A percentile compares a stretch with the other conserved stretches of the same genome.
Evolutionary conservation across 2,329 filamentous ascomycete genomes (phyloP).

Genomic region (Cladobotryum mycophilum): DNA sequence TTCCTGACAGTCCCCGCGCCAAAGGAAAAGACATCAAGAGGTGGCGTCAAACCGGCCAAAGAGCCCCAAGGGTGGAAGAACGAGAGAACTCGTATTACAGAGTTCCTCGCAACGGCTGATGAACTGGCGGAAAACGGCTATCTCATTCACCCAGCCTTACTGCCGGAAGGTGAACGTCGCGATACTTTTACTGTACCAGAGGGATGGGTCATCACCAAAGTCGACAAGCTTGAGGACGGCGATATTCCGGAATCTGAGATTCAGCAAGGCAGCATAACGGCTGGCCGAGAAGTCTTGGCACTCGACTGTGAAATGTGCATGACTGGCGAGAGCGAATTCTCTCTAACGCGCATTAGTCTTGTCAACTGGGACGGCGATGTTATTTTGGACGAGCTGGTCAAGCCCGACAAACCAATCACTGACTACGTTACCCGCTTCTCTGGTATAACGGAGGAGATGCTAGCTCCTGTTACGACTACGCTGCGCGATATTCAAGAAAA

Average conservation of each 20-base stretch:
- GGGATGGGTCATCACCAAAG: slow-evolving; percentile 78
- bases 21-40: slow-evolving; percentile 56
- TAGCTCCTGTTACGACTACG: slow-evolving; percentile 76
- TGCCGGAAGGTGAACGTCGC: slow-evolving; percentile 51
- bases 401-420: slow-evolving; percentile 78
- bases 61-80: slow-evolving; percentile 64
- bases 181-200: slow-evolving; percentile 49
- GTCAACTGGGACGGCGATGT: slow-evolving; percentile 78
- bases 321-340: slow-evolving; percentile 71
- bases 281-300: slow-evolving; percentile 70
- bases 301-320: slow-evolving; percentile 98
- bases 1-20: slow-evolving; percentile 72
- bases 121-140: slow-evolving; percentile 82
- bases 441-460: slow-evolving; percentile 82
- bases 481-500: slow-evolving; percentile 75
- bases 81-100: slow-evolving; percentile 72
- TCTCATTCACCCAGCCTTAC: slow-evolving; percentile 71
- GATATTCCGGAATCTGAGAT: slow-evolving; percentile 63
- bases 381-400: slow-evolving; percentile 85
- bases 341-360: slow-evolving; percentile 83
- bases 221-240: slow-evolving; percentile 61
- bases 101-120: slow-evolving; percentile 64
- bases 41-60: slow-evolving; percentile 52
- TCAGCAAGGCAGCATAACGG: slow-evolving; percentile 75
- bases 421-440: slow-evolving; percentile 92